Evolutionary conservation across 2,329 filamentous ascomycete genomes (phyloP), one percentile per base, ranked within the genome.

Genomic region (Xylariaceae sp.): DNA sequence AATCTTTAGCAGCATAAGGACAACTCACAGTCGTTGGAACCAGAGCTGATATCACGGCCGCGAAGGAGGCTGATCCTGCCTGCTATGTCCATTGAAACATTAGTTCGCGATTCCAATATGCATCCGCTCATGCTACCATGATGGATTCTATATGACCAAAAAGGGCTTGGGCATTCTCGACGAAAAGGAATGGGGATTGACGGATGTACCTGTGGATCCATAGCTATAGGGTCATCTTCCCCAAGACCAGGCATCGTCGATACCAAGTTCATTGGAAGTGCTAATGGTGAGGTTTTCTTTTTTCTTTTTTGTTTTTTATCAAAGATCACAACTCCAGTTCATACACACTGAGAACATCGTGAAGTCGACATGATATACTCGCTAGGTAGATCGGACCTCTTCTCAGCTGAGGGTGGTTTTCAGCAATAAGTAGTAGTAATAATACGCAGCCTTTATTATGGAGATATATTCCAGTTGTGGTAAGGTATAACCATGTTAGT

Each of bases 1-100:
- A 50, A 11, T 9, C n/a, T 19, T 19, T 19, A 19, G 19, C 19
- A 11, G 26, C 11, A 37, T 41, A 42, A 35, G 9, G 11, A 11
- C 35, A 3, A 62, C 66, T 62, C 48, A 68, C 67, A 61, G 58
- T 67, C 31, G 67, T 62, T 3, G 67, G 67, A 12, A 67, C 58
- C 42, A 68, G 66, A 30, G 67, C 66, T n/a, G 65, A 63, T 5
- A 67, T 11, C 1, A 68, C 54, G 19, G 67, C 59, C 3, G 64
- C 62, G 3, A 68, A 57, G 2, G 67, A 67, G 12, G 65, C 62
- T n/a, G 67, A 68, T 19, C 62, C 64, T 29, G 64, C 61, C 5
- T 63, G 61, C 66, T 68, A 47, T 6, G 34, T 19, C 19, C 19
- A 19, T 53, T 32, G 43, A 42, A 19, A 42, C n/a, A 12, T 57